Conservation (phyloP, 768 basidiomycete genomes). For the Pleurotus tuoliensis region DNA sequence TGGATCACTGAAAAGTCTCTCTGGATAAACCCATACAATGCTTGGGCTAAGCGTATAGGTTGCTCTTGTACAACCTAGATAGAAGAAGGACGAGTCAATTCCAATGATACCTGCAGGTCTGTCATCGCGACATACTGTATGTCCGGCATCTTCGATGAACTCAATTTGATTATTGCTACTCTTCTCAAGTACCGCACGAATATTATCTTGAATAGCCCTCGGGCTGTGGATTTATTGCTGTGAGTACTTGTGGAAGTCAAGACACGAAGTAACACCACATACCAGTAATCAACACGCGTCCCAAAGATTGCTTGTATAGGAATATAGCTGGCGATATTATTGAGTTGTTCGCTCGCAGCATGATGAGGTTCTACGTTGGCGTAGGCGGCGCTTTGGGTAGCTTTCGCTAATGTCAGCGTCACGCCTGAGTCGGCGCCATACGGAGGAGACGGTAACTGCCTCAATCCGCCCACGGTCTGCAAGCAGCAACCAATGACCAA, state of each 20-base stretch:
- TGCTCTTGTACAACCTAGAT: slow-evolving; percentile 3
- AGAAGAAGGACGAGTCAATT: neutral
- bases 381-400: neutral
- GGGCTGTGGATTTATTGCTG: neutral
- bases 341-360: neutral
- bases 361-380: slow-evolving; percentile 4
- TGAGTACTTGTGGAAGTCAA: neutral
- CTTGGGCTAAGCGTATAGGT: neutral
- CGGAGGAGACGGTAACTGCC: slow-evolving; percentile 33
- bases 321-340: neutral
- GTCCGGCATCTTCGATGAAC: neutral
- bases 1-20: neutral
- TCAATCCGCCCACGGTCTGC: slow-evolving; percentile 33
- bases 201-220: neutral
- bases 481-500: too few relatives aligned
- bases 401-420: slow-evolving; percentile 33
- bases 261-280: neutral
- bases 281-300: neutral
- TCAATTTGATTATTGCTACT: neutral
- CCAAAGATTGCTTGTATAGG: slow-evolving; percentile 1
- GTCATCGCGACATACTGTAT: neutral
- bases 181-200: neutral
- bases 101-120: neutral
- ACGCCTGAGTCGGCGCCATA: slow-evolving; percentile 41
- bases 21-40: neutral